Evolutionary conservation across 345 rosid species (phyloP), one percentile per base, ranked within the genome.

Genomic region (Clarkia xantiana): DNA sequence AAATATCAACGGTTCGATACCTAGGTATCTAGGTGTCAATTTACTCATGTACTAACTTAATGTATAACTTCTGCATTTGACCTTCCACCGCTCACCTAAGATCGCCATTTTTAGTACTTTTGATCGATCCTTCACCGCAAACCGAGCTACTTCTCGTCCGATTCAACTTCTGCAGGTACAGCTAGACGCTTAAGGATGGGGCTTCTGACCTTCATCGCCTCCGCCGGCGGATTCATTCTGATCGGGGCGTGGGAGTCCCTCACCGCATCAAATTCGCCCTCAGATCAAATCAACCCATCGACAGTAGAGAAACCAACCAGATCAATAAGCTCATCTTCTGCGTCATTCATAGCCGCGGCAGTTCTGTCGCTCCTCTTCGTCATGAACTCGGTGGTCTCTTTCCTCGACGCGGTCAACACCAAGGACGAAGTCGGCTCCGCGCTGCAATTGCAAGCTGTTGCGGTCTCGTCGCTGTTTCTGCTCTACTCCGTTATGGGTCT

Each of bases 401-500:
- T 76, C 51, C 68, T 79, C 53, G 60, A 64, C 52, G 85, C 96
- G 18, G 13, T 71, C 60, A 44, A 51, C 47, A 69, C 80, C 7
- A 46, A 39, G 0, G 93, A 91, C 58, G 61, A 77, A 55, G 71
- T 91, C 51, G 96, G 96, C 15, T 77, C 74, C 1, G 72, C 65
- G 61, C 67, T 80, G 23, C 97, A 83, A 41, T 62, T 85, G 12
- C 97, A 82, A 72, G 64, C 76, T 52, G 48, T 82, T 11, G 74
- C 86, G 0, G 63, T 80, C 45, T 70, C 81, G 14, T 55, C 63
- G 22, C 69, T 82, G 38, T 90, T 90, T 59, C 40, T 77, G 44
- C 49, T 82, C 10, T 90, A 77, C 67, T 68, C 97, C 23, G 53
- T 76, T 46, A 22, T 77, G 57, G 80, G 82, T 14, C 40, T 77